Conservation (phyloP, 2,329 filamentous ascomycete species). For the Ophiostoma pallidulum region DNA sequence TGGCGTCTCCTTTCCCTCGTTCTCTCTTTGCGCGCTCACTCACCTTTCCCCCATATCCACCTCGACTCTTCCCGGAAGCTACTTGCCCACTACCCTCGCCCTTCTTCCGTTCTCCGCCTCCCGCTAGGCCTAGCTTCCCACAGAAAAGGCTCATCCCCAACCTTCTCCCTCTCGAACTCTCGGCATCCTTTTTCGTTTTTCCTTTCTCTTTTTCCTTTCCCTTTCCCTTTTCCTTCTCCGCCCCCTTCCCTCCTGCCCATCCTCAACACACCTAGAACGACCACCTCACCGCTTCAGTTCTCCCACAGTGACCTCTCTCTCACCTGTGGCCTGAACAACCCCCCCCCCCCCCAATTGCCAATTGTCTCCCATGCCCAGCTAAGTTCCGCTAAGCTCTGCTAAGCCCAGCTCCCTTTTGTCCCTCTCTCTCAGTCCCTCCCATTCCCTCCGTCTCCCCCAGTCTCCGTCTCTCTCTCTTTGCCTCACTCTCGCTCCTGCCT, state of each 20-base stretch:
- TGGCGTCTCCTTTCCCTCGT: too few species aligned
- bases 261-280: too few species aligned
- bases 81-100: background rate
- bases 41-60: background rate
- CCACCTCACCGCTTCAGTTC: too few species aligned
- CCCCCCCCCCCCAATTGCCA: too few species aligned
- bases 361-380: too few species aligned
- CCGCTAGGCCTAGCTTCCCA: slow-evolving; percentile 7
- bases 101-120: slow-evolving; percentile 5
- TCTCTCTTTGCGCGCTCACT: background rate
- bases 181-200: background rate
- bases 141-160: background rate
- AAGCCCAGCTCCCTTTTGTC: too few species aligned
- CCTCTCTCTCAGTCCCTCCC: background rate
- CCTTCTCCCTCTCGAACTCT: background rate
- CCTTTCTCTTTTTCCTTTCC: background rate
- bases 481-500: background rate
- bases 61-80: background rate
- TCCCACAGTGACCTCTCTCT: too few species aligned
- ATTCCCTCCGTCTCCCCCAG: background rate
- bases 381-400: too few species aligned
- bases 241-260: too few species aligned
- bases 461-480: background rate
- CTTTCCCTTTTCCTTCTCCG: background rate
- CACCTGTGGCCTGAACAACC: too few species aligned